Conservation (phyloP, 1,284 basidiomycete genomes). For the Cryptococcus depauperatus region DNA sequence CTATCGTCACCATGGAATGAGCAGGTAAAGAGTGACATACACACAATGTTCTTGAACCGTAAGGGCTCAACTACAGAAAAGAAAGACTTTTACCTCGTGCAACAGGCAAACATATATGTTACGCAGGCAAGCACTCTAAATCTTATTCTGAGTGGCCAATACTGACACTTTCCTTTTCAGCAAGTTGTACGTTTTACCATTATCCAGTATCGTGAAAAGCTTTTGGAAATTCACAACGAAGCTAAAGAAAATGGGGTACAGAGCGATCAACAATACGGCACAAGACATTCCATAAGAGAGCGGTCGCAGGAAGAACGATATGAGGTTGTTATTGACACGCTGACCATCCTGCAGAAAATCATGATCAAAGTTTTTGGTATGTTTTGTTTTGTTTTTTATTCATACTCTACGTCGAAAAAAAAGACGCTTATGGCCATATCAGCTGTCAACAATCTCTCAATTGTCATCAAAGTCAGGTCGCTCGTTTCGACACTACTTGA, state of each 20-base stretch:
- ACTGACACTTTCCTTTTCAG: background rate
- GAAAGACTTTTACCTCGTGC: slow-evolving; percentile 34
- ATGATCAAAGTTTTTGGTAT: slow-evolving; percentile 26
- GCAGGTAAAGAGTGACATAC: slow-evolving; percentile 27
- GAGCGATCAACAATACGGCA: background rate
- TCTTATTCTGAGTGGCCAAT: background rate
- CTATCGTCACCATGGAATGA: slow-evolving; percentile 23
- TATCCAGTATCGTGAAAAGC: slow-evolving; percentile 31
- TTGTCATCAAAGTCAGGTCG: slow-evolving; percentile 77
- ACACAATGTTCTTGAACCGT: slow-evolving; percentile 24
- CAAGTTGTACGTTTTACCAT: slow-evolving; percentile 36
- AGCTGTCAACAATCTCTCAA: slow-evolving; percentile 64
- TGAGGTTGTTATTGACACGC: slow-evolving; percentile 18
- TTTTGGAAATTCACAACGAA: slow-evolving; percentile 10
- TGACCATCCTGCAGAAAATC: slow-evolving; percentile 31
- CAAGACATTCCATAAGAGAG: background rate
- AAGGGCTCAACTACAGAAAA: slow-evolving; percentile 15
- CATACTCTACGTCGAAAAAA: background rate
- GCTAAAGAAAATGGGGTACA: background rate
- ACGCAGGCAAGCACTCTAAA: slow-evolving; percentile 20
- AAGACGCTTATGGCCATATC: too few species aligned
- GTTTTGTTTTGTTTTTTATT: slow-evolving; percentile 6
- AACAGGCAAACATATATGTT: slow-evolving; percentile 41
- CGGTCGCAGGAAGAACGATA: slow-evolving; percentile 2
- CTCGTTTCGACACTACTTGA: slow-evolving; percentile 79